Evolutionary conservation across 257 asterid species (phyloP), one percentile per base, ranked within the genome.

Genomic region (Gentiana macrophylla): DNA sequence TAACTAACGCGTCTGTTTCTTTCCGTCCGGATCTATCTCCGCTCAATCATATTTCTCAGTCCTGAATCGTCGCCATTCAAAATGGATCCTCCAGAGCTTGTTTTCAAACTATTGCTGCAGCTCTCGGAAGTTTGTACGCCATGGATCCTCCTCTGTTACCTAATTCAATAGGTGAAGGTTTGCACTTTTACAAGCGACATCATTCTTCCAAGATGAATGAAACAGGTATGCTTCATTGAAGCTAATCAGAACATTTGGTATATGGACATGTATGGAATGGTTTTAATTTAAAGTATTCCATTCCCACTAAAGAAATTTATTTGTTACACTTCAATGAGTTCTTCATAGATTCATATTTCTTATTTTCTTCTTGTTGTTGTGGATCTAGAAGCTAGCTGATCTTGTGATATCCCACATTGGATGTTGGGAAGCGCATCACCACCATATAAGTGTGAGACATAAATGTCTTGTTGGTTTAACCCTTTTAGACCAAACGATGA

Each of bases 61-160:
- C 24, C 24, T 15, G 24, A 15, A 15, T 15, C 24, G 24, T 15
- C 24, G 24, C 24, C 24, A 15, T 15, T 15, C 24, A 15, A 15
- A 15, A 15, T 15, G 24, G 24, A 15, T 15, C 24, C 24, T 15
- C 24, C 24, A 83, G 71, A 74, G 43, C 58, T 36, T 91, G 98
- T 75, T 87, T 91, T 67, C 93, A 84, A 72, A 78, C 95, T 48
- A 77, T 91, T 65, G 96, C 98, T 70, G 98, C 95, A 72, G 88
- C 95, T 60, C 80, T 91, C 60, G 98, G 90, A 54, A 81, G 75
- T 65, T 91, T 87, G 68, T 87, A 91, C 56, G 96, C 95, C 55
- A 72, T 91, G 63, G 88, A 87, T 78, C 92, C 95, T 50, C 98
- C 98, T 9, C n/a, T 91, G 70, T 65, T 91, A 74, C 98, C 97